Conservation (phyloP, 306 rosid species). For the cucumber (Cucumis sativus) region DNA sequence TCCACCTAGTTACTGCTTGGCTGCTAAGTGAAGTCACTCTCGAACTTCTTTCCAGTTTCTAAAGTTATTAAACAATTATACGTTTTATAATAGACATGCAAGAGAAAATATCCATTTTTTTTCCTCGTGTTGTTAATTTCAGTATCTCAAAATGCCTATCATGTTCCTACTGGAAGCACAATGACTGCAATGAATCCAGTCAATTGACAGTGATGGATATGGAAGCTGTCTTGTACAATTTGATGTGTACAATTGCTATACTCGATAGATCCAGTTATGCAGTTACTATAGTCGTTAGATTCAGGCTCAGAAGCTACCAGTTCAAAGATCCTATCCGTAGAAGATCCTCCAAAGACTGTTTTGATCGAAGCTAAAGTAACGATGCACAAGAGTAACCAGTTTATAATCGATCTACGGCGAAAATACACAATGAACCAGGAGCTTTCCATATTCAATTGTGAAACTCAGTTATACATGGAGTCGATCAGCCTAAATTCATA, state of each 20-base stretch:
- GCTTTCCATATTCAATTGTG: no score
- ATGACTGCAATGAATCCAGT: slow-evolving; percentile 86
- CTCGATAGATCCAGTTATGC: no score
- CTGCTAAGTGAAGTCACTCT: slow-evolving; percentile 5
- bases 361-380: no score
- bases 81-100: neutral
- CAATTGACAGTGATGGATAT: slow-evolving; percentile 69
- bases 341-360: no score
- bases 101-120: neutral
- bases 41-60: slow-evolving; percentile 45
- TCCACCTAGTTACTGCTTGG: neutral
- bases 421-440: no score
- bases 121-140: neutral
- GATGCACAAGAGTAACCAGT: no score
- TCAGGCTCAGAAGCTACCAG: no score
- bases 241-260: neutral
- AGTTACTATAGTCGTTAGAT: no score
- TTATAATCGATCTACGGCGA: no score
- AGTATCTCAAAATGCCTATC: slow-evolving; percentile 28
- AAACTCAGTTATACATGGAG: no score
- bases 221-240: slow-evolving; percentile 53
- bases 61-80: slow-evolving; percentile 1
- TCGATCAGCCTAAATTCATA: no score
- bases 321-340: no score
- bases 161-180: slow-evolving; percentile 74